Conservation (phyloP, 202 grass and related monocot species). For the Digitaria exilis region DNA sequence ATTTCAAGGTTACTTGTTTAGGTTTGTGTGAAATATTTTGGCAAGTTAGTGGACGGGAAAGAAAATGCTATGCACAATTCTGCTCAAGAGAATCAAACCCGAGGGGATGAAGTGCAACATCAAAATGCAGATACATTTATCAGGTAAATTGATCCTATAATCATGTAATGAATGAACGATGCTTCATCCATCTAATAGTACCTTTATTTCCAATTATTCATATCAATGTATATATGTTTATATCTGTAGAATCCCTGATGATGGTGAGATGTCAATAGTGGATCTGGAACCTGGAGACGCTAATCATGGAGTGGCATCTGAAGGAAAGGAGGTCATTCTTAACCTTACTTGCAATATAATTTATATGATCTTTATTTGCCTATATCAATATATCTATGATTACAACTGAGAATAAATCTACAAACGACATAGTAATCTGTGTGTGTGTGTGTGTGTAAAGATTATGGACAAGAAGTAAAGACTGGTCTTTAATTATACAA, state of each 20-base stretch:
- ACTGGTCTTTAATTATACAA: background rate
- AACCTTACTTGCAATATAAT: background rate
- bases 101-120: background rate
- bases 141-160: background rate
- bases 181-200: background rate
- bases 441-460: background rate
- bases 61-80: too few species aligned
- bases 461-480: too few species aligned
- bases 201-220: background rate
- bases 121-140: background rate
- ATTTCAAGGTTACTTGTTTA: too few species aligned
- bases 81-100: too few species aligned
- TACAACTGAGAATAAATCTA: background rate
- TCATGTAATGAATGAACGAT: background rate
- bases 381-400: background rate
- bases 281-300: background rate
- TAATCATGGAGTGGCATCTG: background rate
- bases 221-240: background rate
- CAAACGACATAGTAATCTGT: background rate
- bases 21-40: too few species aligned
- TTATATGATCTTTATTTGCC: background rate
- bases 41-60: too few species aligned
- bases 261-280: background rate
- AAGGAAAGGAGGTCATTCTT: background rate
- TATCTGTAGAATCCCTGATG: too few species aligned